Conservation (phyloP, 805 yeast genomes). For the Zygosaccharomyces lentus region DNA sequence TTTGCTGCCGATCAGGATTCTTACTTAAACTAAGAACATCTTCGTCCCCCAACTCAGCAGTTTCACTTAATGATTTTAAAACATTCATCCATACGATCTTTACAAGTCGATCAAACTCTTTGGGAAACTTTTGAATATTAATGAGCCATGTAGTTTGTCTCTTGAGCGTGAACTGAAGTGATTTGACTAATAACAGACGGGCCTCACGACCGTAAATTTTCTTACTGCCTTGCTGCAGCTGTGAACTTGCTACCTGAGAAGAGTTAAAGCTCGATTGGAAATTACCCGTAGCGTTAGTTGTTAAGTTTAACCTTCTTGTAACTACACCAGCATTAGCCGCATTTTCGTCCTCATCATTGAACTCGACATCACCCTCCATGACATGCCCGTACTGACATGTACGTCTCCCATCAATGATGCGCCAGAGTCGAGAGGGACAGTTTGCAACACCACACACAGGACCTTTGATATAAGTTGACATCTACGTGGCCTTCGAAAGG, state of each 20-base stretch:
- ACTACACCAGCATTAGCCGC: conserved; percentile 37
- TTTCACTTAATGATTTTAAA: conserved; percentile 16
- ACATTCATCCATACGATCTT: conserved; percentile 38
- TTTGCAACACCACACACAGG: conserved; percentile 85
- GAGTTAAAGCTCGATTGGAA: conserved; percentile 34
- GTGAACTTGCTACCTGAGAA: conserved; percentile 25
- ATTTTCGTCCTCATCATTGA: conserved; percentile 79
- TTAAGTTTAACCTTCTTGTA: conserved; percentile 53
- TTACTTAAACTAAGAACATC: conserved; percentile 15
- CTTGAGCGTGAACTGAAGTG: conserved; percentile 49
- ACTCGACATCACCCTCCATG: conserved; percentile 70
- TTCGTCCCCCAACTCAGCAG: conserved; percentile 5
- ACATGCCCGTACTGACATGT: conserved; percentile 93
- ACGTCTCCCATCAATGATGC: conserved; percentile 66
- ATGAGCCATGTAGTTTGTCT: conserved; percentile 44
- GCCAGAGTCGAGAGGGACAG: conserved; percentile 76
- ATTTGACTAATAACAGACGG: conserved; percentile 39
- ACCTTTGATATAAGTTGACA: conserved; percentile 58
- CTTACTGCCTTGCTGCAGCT: conserved; percentile 13
- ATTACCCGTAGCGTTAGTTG: conserved; percentile 41
- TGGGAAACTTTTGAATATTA: conserved; percentile 31
- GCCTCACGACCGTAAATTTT: conserved; percentile 49
- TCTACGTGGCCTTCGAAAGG: conserved; percentile 3
- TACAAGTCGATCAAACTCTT: conserved; percentile 32
- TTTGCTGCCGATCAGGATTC: conserved; percentile 14